Evolutionary conservation across 805 yeast genomes (phyloP).

Genomic region (Cyberlindnera bimundalis): DNA sequence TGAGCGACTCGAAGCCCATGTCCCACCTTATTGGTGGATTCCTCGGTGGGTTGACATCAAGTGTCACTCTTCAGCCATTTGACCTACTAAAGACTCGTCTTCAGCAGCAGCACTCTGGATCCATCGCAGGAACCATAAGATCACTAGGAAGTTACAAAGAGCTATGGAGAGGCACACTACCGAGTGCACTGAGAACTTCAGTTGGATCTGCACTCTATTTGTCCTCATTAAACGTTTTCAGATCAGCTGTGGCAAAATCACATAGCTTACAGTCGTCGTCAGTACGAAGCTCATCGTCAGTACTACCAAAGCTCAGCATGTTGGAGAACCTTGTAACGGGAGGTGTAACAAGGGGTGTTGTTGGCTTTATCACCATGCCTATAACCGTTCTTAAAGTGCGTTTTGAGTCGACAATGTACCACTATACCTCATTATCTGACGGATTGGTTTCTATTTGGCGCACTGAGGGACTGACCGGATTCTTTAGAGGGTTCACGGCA

Average conservation of each 20-base stretch:
- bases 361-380: constrained; percentile 92
- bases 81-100: constrained; percentile 85
- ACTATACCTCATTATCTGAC: constrained; percentile 58
- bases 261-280: constrained; percentile 7
- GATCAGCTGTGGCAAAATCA: constrained; percentile 46
- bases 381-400: constrained; percentile 87
- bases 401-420: constrained; percentile 76
- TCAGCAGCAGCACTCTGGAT: constrained; percentile 51
- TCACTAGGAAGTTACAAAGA: constrained; percentile 40
- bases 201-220: constrained; percentile 87
- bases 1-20: constrained; percentile 20
- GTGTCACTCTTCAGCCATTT: constrained; percentile 80
- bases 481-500: constrained; percentile 84
- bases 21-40: constrained; percentile 78
- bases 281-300: constrained; percentile 30
- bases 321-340: constrained; percentile 74
- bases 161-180: constrained; percentile 92
- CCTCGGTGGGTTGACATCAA: constrained; percentile 77
- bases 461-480: constrained; percentile 57
- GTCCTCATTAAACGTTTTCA: constrained; percentile 60
- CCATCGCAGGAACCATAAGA: constrained; percentile 32
- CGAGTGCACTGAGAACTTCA: constrained; percentile 86
- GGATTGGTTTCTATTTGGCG: constrained; percentile 56
- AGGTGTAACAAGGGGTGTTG: constrained; percentile 70
- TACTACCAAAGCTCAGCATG: constrained; percentile 69